phyloP scores from a whole-genome alignment of 148 eudicot species.

The Silene conica region DNA sequence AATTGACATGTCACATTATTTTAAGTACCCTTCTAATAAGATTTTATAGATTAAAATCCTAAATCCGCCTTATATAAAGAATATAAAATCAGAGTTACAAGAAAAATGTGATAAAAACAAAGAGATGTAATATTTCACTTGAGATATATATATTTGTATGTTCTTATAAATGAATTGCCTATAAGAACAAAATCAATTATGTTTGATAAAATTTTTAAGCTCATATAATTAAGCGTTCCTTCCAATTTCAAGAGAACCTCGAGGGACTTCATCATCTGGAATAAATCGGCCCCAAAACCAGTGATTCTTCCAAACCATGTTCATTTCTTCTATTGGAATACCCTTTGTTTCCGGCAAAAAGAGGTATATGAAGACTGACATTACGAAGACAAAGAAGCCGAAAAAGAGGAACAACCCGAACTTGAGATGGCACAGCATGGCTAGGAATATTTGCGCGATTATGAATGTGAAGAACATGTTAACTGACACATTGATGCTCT shows the following conservation, averaged over 20 bases:
- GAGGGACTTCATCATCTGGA: constrained; percentile 37
- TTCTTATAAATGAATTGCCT: background rate
- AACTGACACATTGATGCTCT: constrained; percentile 63
- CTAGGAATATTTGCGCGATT: constrained; percentile 61
- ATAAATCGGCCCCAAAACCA: constrained; percentile 64
- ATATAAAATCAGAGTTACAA: too few relatives aligned
- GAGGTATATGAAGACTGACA: constrained; percentile 59
- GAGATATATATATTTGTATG: constrained; percentile 3
- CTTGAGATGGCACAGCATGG: constrained; percentile 69
- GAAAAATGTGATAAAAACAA: background rate
- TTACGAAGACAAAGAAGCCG: constrained; percentile 51
- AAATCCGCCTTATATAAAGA: too few relatives aligned
- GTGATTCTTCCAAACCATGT: constrained; percentile 58
- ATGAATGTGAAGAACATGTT: constrained; percentile 81
- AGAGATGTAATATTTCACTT: background rate
- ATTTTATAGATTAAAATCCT: too few relatives aligned
- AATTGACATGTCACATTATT: too few relatives aligned
- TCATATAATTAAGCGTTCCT: background rate
- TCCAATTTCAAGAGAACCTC: constrained; percentile 35
- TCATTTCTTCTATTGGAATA: constrained; percentile 76
- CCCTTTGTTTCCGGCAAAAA: constrained; percentile 75
- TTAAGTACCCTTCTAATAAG: too few relatives aligned
- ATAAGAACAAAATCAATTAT: background rate
- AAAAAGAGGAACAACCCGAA: constrained; percentile 73
- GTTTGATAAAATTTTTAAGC: background rate